A percentile compares a stretch with the other conserved stretches of the same genome.
These are phyloP conservation scores for Diplotaxis tenuifolia DNA, from an alignment of 345 rosid species.

Conservation along the genomic window DNA sequence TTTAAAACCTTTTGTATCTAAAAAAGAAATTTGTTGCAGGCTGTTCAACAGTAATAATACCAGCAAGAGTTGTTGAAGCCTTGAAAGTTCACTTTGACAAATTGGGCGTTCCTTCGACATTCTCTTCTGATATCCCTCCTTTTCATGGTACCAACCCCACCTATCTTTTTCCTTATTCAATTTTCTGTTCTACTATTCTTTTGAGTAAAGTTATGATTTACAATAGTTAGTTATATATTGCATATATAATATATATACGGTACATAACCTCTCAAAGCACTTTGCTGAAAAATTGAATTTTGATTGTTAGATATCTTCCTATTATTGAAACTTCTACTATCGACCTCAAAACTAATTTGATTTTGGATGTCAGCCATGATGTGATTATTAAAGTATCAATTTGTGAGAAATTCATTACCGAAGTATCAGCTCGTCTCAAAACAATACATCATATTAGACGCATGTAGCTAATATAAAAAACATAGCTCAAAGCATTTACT, in stretches of 20 bases:
- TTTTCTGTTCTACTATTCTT: background rate
- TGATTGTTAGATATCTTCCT: no score
- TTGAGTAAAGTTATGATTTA: background rate
- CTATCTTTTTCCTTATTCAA: background rate
- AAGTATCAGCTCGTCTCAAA: no score
- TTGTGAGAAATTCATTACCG: background rate
- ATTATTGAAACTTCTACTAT: no score
- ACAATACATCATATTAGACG: no score
- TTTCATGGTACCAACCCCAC: constrained; percentile 47
- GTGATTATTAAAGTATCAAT: background rate
- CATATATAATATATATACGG: background rate
- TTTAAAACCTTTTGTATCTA: no score
- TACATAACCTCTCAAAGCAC: background rate
- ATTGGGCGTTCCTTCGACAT: constrained; percentile 54
- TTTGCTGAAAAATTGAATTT: no score
- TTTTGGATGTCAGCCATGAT: no score
- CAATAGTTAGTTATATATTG: background rate
- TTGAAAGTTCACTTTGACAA: constrained; percentile 68
- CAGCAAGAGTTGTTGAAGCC: constrained; percentile 84
- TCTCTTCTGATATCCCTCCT: constrained; percentile 37
- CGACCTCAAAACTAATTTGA: no score
- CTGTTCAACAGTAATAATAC: constrained; percentile 71
- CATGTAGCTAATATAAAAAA: no score
- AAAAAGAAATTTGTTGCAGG: constrained; percentile 51
- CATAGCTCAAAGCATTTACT: no score